Percentiles rank a stretch among this genome's conserved stretches.
Evolutionary conservation across 805 yeast genomes (phyloP).

Genomic region (Nakazawaea peltata): DNA sequence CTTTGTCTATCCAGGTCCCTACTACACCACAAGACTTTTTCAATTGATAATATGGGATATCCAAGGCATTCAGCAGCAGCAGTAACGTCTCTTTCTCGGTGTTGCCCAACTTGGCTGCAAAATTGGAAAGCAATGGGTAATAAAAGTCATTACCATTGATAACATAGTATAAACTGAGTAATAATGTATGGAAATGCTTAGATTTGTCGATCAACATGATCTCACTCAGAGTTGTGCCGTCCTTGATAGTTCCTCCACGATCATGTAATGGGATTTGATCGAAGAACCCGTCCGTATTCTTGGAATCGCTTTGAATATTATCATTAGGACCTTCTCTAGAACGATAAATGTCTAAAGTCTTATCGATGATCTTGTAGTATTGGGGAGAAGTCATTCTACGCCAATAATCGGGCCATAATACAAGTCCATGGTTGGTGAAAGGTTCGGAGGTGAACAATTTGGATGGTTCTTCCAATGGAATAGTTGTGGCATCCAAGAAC

Average conservation of each 20-base stretch:
- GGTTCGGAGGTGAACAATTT: constrained; percentile 29
- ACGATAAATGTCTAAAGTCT: constrained; percentile 15
- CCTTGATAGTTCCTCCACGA: constrained; percentile 60
- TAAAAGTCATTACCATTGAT: constrained; percentile 52
- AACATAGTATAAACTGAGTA: constrained; percentile 59
- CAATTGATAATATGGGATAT: constrained; percentile 44
- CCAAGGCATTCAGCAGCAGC: constrained; percentile 56
- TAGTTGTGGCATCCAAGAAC: constrained; percentile 38
- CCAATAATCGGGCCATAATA: constrained; percentile 78
- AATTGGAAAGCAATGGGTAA: constrained; percentile 53
- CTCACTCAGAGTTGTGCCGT: constrained; percentile 64
- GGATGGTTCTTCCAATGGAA: constrained; percentile 34
- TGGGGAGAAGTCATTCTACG: constrained; percentile 57
- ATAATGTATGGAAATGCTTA: constrained; percentile 47
- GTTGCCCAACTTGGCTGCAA: constrained; percentile 53
- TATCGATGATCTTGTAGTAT: constrained; percentile 32
- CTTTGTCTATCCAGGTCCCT: constrained; percentile 21
- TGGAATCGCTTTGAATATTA: constrained; percentile 24
- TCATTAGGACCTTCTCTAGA: constrained; percentile 16
- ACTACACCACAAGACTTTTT: constrained; percentile 32
- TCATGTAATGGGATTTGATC: constrained; percentile 46
- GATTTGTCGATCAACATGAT: constrained; percentile 52
- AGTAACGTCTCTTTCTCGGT: constrained; percentile 74
- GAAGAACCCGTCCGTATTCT: constrained; percentile 15
- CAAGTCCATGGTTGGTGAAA: constrained; percentile 39